These are phyloP conservation scores for Thermochaetoides dissita DNA, from an alignment of 2,329 filamentous ascomycete genomes.

Conservation along the genomic window DNA sequence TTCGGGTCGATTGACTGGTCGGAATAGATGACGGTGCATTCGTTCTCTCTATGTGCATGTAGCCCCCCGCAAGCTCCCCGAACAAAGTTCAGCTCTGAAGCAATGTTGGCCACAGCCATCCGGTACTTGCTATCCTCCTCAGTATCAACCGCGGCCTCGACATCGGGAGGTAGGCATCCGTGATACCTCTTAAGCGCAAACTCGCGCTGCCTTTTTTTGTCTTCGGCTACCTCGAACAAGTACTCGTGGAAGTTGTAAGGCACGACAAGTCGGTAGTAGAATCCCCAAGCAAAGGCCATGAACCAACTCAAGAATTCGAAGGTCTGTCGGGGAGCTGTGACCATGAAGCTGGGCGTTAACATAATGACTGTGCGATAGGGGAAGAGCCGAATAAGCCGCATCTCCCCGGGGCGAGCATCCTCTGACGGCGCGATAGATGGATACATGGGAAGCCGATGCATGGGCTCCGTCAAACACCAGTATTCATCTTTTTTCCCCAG, in stretches of 20 bases:
- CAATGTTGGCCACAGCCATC: constrained; percentile 9
- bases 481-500: constrained; percentile 19
- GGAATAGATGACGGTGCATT: constrained; percentile 30
- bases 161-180: constrained; percentile 12
- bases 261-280: constrained; percentile 21
- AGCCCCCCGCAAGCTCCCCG: constrained; percentile 10
- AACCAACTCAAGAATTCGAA: constrained; percentile 29
- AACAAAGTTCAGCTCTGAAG: constrained; percentile 16
- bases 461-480: constrained; percentile 28
- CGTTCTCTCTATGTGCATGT: constrained; percentile 20
- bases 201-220: constrained; percentile 15
- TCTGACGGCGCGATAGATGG: constrained; percentile 16
- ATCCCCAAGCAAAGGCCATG: constrained; percentile 11
- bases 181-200: constrained; percentile 6
- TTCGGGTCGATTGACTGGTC: constrained; percentile 36
- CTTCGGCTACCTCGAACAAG: constrained; percentile 21
- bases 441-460: constrained; percentile 17
- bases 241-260: constrained; percentile 23
- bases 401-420: constrained; percentile 17
- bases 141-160: constrained; percentile 8
- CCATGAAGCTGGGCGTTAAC: constrained; percentile 35
- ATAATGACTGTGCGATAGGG: constrained; percentile 31
- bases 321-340: constrained; percentile 29
- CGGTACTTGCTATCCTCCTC: constrained; percentile 13
- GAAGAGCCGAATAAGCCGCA: constrained; percentile 28